A percentile compares a stretch with the other conserved stretches of the same genome.
Conservation (phyloP, 225 moss, liverwort and hornwort genomes). For the Anthoceros angustus region DNA sequence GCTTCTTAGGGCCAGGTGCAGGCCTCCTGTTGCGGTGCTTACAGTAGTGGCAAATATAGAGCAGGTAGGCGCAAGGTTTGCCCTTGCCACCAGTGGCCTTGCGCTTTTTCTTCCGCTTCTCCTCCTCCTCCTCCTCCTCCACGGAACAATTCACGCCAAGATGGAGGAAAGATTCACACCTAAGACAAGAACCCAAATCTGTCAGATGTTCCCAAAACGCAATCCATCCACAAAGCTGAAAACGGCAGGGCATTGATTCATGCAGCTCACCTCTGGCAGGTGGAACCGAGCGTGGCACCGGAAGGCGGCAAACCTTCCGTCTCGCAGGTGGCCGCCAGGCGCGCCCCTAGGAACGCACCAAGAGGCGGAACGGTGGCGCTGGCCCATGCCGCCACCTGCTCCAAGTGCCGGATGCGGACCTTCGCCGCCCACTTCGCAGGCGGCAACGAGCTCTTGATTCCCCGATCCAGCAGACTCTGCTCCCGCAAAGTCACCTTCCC, state of each 20-base stretch:
- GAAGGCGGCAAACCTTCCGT: not conserved
- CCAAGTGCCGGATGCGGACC: not conserved
- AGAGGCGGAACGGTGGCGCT: not conserved
- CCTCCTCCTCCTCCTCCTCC: not conserved
- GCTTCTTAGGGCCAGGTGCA: not conserved
- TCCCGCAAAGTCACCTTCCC: not conserved
- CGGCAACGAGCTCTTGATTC: not conserved
- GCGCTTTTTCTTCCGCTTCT: not conserved
- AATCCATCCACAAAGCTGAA: not conserved
- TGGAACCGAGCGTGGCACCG: not conserved
- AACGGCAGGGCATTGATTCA: not conserved
- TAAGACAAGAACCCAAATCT: not conserved
- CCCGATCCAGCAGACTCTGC: not conserved
- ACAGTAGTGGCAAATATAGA: not conserved
- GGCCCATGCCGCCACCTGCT: not conserved
- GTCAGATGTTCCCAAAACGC: not conserved
- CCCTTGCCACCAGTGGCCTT: not conserved
- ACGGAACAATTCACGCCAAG: not conserved
- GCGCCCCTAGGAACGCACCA: not conserved
- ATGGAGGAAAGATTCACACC: not conserved
- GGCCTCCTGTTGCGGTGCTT: not conserved
- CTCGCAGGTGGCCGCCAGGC: conserved; percentile 1
- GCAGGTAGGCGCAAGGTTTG: not conserved
- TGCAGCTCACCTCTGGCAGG: not conserved
- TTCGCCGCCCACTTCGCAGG: not conserved